Conservation (phyloP, 352 stramenopile species). For the Phytophthora nicotianae region DNA sequence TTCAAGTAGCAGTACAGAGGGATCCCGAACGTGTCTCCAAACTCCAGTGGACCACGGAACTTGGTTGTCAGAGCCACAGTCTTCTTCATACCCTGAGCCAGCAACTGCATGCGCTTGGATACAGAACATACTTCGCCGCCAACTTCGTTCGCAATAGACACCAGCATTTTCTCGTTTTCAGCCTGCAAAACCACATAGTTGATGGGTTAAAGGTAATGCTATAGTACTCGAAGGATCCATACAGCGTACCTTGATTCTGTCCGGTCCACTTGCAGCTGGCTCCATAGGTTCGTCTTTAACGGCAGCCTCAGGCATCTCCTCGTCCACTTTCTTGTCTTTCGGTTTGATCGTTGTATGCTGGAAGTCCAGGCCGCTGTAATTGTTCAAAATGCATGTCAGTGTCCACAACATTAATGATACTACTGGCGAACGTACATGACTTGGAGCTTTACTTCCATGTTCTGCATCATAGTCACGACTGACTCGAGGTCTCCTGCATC, state of each 20-base stretch:
- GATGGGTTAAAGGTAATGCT: not conserved
- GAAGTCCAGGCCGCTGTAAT: constrained; percentile 67
- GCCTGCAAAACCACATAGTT: constrained; percentile 19
- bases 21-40: constrained; percentile 67
- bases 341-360: constrained; percentile 45
- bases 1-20: constrained; percentile 83
- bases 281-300: constrained; percentile 36
- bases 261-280: not conserved
- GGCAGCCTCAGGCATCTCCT: constrained; percentile 12
- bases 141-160: constrained; percentile 77
- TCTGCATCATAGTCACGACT: constrained; percentile 78
- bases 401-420: not conserved
- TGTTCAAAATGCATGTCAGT: constrained; percentile 1
- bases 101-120: constrained; percentile 72
- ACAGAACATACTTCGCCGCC: constrained; percentile 69
- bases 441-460: constrained; percentile 81
- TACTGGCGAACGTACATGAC: constrained; percentile 55
- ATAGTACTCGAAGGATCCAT: not conserved
- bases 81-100: constrained; percentile 83
- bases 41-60: constrained; percentile 76
- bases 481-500: constrained; percentile 69
- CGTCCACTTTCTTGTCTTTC: constrained; percentile 34
- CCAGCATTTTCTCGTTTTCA: constrained; percentile 89
- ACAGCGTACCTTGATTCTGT: constrained; percentile 31
- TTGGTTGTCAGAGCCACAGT: constrained; percentile 74